phyloP scores from a whole-genome alignment of 352 stramenopile species.

The Pythium apleroticum region DNA sequence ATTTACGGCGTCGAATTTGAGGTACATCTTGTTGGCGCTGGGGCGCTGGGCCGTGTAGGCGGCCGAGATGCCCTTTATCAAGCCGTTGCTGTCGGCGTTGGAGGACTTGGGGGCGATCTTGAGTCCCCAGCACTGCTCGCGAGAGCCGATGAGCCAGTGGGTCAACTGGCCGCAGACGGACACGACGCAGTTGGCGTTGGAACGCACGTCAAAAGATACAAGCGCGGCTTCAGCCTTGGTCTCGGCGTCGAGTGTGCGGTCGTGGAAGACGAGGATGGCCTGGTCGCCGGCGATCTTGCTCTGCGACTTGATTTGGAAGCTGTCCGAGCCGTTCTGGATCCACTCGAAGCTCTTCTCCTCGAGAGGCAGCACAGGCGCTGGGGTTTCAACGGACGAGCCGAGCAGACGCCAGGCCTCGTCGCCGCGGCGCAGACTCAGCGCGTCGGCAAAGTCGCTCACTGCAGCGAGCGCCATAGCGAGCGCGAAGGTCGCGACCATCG shows the following conservation, averaged over 20 bases:
- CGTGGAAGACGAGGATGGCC: slow-evolving; percentile 72
- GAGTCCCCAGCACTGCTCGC: slow-evolving; percentile 73
- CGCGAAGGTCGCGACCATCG: slow-evolving; percentile 13
- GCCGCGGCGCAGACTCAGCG: slow-evolving; percentile 12
- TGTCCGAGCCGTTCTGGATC: slow-evolving; percentile 30
- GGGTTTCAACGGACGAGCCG: background rate
- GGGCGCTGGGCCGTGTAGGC: slow-evolving; percentile 51
- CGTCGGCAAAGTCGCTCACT: slow-evolving; percentile 5
- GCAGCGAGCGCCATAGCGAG: slow-evolving; percentile 7
- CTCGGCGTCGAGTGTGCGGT: slow-evolving; percentile 35
- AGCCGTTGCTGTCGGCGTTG: slow-evolving; percentile 49
- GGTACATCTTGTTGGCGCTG: slow-evolving; percentile 64
- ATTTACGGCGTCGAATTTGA: slow-evolving; percentile 80
- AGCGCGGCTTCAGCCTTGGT: slow-evolving; percentile 53
- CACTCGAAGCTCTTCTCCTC: slow-evolving; percentile 48
- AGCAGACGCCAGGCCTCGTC: slow-evolving; percentile 27
- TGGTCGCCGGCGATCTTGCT: slow-evolving; percentile 64
- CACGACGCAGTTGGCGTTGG: slow-evolving; percentile 69
- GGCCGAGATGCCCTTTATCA: slow-evolving; percentile 70
- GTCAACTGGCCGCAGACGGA: slow-evolving; percentile 61
- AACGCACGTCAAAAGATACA: slow-evolving; percentile 71
- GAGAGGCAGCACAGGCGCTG: slow-evolving; percentile 5
- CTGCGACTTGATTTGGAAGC: slow-evolving; percentile 31
- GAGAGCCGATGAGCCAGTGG: slow-evolving; percentile 63
- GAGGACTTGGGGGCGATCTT: slow-evolving; percentile 64